Conservation (phyloP, 768 basidiomycete genomes). For the Ramaria sp. region DNA sequence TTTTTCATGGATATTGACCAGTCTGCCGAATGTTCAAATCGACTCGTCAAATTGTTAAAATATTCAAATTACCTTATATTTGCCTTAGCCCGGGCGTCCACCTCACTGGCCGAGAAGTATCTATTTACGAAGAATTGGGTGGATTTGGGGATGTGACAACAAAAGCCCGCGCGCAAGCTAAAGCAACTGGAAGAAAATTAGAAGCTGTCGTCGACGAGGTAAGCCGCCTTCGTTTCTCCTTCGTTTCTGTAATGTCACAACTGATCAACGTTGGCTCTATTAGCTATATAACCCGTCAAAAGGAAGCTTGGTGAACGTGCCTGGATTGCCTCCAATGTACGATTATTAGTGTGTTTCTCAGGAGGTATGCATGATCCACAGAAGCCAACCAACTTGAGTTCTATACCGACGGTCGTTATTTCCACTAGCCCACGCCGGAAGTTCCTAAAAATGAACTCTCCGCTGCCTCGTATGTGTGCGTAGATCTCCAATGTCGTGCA, state of each 20-base stretch:
- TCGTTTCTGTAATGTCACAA: too few species aligned
- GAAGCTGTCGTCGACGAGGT: neutral
- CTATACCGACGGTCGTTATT: neutral
- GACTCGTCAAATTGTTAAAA: neutral
- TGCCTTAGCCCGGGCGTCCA: neutral
- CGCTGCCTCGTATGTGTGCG: neutral
- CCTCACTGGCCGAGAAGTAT: neutral
- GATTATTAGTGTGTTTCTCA: conserved; percentile 3
- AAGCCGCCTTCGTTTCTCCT: too few species aligned
- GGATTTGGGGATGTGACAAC: neutral
- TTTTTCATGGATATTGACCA: neutral
- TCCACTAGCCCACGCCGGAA: too few species aligned
- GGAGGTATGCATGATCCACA: neutral
- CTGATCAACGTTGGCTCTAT: neutral
- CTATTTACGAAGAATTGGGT: neutral
- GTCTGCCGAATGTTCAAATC: neutral
- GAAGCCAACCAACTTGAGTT: neutral
- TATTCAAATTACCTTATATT: neutral
- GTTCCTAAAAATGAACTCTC: neutral
- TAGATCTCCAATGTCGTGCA: too few species aligned
- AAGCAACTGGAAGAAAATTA: neutral
- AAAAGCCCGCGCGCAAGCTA: neutral
- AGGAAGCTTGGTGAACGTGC: conserved; percentile 1
- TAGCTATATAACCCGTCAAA: neutral
- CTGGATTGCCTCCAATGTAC: conserved; percentile 6